Base-by-base conservation (phyloP, 1,284 basidiomycete species). In the Tylopilus sp. region DNA sequence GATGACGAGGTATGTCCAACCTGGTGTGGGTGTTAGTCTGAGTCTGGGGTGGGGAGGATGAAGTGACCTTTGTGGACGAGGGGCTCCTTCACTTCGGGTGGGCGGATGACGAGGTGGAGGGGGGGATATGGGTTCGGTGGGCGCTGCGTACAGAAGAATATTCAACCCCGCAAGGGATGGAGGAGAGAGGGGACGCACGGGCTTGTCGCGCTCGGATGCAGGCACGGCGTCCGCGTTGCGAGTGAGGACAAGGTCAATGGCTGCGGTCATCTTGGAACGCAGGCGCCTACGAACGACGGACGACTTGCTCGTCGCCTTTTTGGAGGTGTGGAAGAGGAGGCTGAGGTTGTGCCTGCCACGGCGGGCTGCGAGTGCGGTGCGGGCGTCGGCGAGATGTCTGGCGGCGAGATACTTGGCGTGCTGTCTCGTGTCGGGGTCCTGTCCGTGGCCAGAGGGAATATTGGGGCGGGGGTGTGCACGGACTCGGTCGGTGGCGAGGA, bases 1-100 rank as follows among this genome's bases (percentile, higher is more conserved):
- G 16, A 51, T 26, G n/a, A 66, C 49, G 11, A 69, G 44, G 39
- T 65, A 69, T 21, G 64, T 55, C 64, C 64, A 69, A 29, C 41
- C 65, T 68, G 16, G 16, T 4, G n/a, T 19, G 5, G 2, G 0
- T 8, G 35, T 63, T 7, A 61, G 46, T 10, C 15, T 10, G 31
- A 18, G 12, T 6, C 11, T 1, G 15, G 8, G 19, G 16, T 2
- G 12, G 2, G 41, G 41, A n/a, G 40, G 2, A 40, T 15, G n/a
- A 1, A 39, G 11, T 30, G 12, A 67, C 64, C 63, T 54, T 51
- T 44, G 15, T 63, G 31, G 12, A 59, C 36, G 13, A 55, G 42
- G 0, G 8, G 11, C 6, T 53, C 44, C 5, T 6, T 18, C 25
- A 46, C 51, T 13, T 36, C 43, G 15, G 40, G 37, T 10, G 56